Percentiles rank a stretch among this genome's conserved stretches.
Conservation (phyloP, 345 rosid genomes). For the Acer saccharum region DNA sequence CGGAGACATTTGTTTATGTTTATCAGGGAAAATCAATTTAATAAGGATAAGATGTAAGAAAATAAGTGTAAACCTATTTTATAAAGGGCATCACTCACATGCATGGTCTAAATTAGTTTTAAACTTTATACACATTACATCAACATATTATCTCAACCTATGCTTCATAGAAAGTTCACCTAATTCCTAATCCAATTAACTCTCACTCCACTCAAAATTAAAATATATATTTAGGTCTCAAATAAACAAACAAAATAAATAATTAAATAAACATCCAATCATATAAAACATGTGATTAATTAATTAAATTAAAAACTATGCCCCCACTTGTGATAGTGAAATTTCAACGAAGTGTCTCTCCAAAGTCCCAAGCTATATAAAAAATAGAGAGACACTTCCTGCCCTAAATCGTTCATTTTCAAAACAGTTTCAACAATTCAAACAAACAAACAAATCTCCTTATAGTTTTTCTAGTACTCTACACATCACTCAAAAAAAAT, state of each 20-base stretch:
- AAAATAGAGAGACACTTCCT: no score
- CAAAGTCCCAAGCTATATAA: background rate
- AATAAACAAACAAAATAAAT: no score
- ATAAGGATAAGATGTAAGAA: no score
- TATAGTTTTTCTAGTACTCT: no score
- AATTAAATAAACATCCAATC: background rate
- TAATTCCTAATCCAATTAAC: background rate
- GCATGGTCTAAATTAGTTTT: no score
- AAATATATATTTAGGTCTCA: background rate
- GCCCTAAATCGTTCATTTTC: background rate
- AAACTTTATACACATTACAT: no score
- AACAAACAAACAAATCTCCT: background rate
- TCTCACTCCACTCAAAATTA: background rate
- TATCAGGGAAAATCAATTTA: no score
- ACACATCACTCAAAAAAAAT: constrained; percentile 18
- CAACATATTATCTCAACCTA: no score
- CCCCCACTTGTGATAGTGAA: background rate
- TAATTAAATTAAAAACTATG: background rate
- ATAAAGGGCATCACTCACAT: no score
- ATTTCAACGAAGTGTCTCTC: background rate
- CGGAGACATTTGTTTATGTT: no score
- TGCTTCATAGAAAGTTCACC: background rate
- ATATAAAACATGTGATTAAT: background rate
- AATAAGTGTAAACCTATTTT: no score
- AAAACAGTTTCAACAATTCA: background rate